phyloP scores from a whole-genome alignment of 495 filamentous ascomycete species.

The Aspergillus funiculosus region DNA sequence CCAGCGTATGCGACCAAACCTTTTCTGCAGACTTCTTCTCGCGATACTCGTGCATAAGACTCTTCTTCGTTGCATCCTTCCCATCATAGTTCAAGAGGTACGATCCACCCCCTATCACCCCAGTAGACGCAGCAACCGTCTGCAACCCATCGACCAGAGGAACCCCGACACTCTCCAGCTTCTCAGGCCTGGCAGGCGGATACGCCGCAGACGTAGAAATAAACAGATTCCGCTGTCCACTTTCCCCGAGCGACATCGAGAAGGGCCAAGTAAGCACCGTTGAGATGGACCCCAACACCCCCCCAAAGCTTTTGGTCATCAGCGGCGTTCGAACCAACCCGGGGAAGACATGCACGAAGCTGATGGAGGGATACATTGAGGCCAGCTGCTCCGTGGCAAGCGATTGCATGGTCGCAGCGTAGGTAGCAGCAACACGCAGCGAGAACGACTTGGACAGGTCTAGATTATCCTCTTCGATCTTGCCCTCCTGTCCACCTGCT shows the following conservation, averaged over 20 bases:
- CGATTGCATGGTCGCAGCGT: conserved; percentile 45
- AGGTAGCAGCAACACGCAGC: conserved; percentile 29
- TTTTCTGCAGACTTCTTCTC: conserved; percentile 37
- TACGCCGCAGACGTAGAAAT: conserved; percentile 48
- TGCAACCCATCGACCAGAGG: conserved; percentile 21
- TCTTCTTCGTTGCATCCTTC: conserved; percentile 33
- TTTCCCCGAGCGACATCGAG: conserved; percentile 36
- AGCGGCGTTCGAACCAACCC: conserved; percentile 46
- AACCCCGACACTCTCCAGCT: conserved; percentile 29
- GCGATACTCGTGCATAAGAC: conserved; percentile 32
- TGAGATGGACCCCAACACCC: conserved; percentile 4
- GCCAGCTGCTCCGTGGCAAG: conserved; percentile 47
- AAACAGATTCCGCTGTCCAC: conserved; percentile 51
- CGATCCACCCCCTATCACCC: conserved; percentile 45
- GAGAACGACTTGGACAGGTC: conserved; percentile 21
- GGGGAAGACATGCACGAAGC: conserved; percentile 54
- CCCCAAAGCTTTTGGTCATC: conserved; percentile 16
- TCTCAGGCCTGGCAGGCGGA: conserved; percentile 26
- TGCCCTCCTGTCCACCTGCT: conserved; percentile 48
- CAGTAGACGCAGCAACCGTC: conserved; percentile 38
- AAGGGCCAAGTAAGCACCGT: conserved; percentile 23
- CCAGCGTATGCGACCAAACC: conserved; percentile 47
- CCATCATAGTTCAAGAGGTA: conserved; percentile 46
- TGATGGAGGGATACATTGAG: conserved; percentile 43
- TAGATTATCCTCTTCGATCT: conserved; percentile 45